Evolutionary conservation across 2,329 filamentous ascomycete species (phyloP).

Genomic region (Fusarium sp.): DNA sequence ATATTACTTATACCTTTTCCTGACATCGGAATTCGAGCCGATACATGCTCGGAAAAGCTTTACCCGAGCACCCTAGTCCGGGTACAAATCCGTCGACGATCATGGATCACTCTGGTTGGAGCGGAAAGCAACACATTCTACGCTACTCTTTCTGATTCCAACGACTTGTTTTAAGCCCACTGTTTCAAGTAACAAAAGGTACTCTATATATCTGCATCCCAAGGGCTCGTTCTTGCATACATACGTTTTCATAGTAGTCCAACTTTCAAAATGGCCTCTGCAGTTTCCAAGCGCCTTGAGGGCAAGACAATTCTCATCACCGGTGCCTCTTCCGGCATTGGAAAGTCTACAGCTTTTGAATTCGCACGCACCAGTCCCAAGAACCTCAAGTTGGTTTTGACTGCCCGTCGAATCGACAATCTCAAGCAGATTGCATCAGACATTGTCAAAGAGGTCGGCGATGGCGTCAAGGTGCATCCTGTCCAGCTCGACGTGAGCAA

Average conservation of each 20-base stretch:
- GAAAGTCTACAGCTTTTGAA: constrained; percentile 80
- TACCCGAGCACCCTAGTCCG: neutral
- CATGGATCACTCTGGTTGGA: constrained; percentile 1
- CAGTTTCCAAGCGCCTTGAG: constrained; percentile 81
- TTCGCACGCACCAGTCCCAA: constrained; percentile 86
- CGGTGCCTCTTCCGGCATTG: constrained; percentile 92
- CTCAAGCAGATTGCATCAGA: constrained; percentile 79
- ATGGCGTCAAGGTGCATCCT: constrained; percentile 81
- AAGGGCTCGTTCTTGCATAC: neutral
- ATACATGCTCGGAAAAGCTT: constrained; percentile 13
- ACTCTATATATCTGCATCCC: neutral
- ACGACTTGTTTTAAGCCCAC: neutral
- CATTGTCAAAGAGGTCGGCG: constrained; percentile 78
- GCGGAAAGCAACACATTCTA: constrained; percentile 15
- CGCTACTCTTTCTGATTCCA: neutral
- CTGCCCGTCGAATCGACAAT: constrained; percentile 81
- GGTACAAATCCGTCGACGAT: constrained; percentile 9
- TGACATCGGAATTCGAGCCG: constrained; percentile 13
- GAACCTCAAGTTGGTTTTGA: constrained; percentile 83
- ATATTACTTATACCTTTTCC: constrained; percentile 21
- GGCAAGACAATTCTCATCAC: constrained; percentile 95
- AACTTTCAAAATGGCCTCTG: constrained; percentile 56
- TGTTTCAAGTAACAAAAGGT: neutral
- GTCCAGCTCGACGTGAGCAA: constrained; percentile 88
- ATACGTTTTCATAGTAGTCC: neutral